Evolutionary conservation across 179 eudicot species (phyloP).

Genomic region (Beta macrorhiza): DNA sequence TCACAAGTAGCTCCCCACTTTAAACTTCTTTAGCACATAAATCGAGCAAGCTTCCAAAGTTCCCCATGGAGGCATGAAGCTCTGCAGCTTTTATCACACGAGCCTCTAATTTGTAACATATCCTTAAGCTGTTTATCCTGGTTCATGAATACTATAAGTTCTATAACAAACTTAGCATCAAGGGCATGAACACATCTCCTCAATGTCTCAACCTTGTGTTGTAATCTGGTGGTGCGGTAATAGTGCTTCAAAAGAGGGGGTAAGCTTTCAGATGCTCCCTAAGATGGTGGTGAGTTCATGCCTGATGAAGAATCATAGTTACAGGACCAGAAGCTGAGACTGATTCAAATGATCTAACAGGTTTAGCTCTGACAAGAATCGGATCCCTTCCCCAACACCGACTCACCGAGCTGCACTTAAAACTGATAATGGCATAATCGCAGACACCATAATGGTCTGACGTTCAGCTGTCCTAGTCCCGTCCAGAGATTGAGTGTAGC

Average conservation of each 20-base stretch:
- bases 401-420: constrained; percentile 56
- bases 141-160: constrained; percentile 79
- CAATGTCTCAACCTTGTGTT: constrained; percentile 81
- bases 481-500: constrained; percentile 8
- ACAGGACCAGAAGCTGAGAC: constrained; percentile 38
- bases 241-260: constrained; percentile 80
- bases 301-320: constrained; percentile 32
- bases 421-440: constrained; percentile 85
- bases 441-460: constrained; percentile 88
- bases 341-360: constrained; percentile 49
- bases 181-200: constrained; percentile 85
- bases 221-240: constrained; percentile 65
- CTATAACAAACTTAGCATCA: constrained; percentile 52
- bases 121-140: constrained; percentile 78
- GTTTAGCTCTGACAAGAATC: constrained; percentile 74
- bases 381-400: constrained; percentile 76
- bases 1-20: constrained; percentile 69
- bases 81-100: constrained; percentile 78
- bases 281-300: constrained; percentile 28
- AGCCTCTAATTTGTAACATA: constrained; percentile 71
- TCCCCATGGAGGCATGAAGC: constrained; percentile 54
- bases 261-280: constrained; percentile 57
- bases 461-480: constrained; percentile 36
- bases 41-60: constrained; percentile 66
- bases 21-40: constrained; percentile 77